Base-by-base conservation (phyloP, 192 early-diverging fungal genomes). In the Jimgerdemannia lactiflua region DNA sequence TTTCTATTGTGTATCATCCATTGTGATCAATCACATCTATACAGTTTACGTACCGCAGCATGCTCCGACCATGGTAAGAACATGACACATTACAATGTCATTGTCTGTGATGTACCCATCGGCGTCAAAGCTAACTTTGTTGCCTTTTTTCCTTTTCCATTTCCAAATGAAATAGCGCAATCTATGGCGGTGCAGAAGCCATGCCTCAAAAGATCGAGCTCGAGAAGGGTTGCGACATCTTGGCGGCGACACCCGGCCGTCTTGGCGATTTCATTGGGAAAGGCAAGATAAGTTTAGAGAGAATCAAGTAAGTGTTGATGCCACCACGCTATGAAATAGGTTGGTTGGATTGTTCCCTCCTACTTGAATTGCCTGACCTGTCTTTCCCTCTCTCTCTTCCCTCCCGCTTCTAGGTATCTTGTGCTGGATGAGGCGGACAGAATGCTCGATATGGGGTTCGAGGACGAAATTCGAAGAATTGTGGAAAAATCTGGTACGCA, bases 391-490 rank as follows among this genome's bases (percentile, higher is more conserved):
- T 59, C 2, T 59, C 14, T 59, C 8, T 6, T 14, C 8, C 49
- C 14, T 59, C 49, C 14, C 49, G 0, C 14, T 68, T 64, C 29
- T 42, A 79, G 77, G 18, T 87, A 86, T 77, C 81, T 90, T 40
- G 84, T 94, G 11, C 85, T 95, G 64, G 94, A 95, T 81, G 94
- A 95, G 79, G 94, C 94, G n/a, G 94, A 94, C 80, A 92, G 95
- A 66, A 96, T 96, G 94, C 87, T 99, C 79, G 97, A 98, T 79
- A 98, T 98, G 96, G 97, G 97, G 69, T 99, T 99, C 79, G 98
- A 97, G 86, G 86, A 90, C 11, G 92, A 96, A 77, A 95, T 99
- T 71, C 89, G 98, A 65, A 83, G 89, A 65, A 95, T 99, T 72
- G 93, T 98, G 29, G 81, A 87, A 73, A 73, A 80, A 67, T 74